Percentiles rank a stretch among this genome's conserved stretches.
These are phyloP conservation scores for Colletotrichum noveboracense DNA, from an alignment of 2,329 filamentous ascomycete species.

Conservation along the genomic window DNA sequence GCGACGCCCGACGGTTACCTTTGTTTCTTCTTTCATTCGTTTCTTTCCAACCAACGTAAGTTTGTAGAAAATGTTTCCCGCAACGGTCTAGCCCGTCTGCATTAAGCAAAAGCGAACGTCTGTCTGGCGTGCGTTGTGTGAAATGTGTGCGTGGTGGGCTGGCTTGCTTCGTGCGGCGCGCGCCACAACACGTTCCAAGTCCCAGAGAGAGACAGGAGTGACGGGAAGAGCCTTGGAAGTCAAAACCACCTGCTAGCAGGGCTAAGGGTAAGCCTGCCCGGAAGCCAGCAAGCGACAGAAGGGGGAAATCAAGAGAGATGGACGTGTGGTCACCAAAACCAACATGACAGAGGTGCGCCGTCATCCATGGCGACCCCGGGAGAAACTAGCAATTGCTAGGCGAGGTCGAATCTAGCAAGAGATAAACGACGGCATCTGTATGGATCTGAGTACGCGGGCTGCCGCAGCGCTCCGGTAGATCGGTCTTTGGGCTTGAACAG, in stretches of 20 bases:
- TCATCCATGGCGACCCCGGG: constrained; percentile 1
- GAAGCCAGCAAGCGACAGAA: background rate
- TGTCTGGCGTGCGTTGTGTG: background rate
- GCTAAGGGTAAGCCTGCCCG: background rate
- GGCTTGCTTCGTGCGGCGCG: background rate
- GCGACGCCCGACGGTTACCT: background rate
- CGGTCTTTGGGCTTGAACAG: background rate
- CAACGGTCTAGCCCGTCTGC: background rate
- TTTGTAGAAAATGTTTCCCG: background rate
- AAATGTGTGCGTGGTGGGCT: background rate
- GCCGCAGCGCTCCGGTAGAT: constrained; percentile 1
- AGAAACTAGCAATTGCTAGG: background rate
- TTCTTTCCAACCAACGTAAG: background rate
- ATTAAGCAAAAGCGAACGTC: background rate
- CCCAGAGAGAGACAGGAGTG: background rate
- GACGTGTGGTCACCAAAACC: background rate
- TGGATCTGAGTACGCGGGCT: background rate
- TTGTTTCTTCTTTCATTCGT: background rate
- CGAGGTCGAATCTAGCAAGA: background rate
- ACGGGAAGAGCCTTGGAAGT: background rate
- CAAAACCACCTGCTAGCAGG: background rate
- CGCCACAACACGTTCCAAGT: background rate
- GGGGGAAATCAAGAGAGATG: background rate
- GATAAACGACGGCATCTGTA: background rate
- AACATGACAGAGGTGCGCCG: background rate